Percentiles rank a stretch among this genome's conserved stretches.
These are phyloP conservation scores for Incumbomyces delicatus DNA, from an alignment of 2,329 filamentous ascomycete genomes.

Conservation along the genomic window DNA sequence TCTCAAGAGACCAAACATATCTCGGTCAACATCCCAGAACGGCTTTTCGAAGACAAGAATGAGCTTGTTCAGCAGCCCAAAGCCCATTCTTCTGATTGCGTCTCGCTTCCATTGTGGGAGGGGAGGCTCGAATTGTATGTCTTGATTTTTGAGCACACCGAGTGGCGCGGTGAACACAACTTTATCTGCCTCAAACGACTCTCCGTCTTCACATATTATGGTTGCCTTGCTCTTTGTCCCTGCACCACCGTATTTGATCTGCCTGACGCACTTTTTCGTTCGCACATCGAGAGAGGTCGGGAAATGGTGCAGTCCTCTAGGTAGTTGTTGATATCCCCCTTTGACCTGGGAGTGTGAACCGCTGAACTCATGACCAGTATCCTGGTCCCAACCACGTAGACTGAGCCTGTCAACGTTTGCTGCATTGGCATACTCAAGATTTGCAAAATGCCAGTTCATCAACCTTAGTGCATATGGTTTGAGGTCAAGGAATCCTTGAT, in stretches of 20 bases:
- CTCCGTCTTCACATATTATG: slow-evolving; percentile 69
- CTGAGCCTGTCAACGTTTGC: slow-evolving; percentile 79
- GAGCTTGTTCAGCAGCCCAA: slow-evolving; percentile 90
- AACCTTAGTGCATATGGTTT: slow-evolving; percentile 79
- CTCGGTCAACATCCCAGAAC: slow-evolving; percentile 82
- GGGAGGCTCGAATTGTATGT: slow-evolving; percentile 75
- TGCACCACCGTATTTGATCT: slow-evolving; percentile 54
- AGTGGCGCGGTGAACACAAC: slow-evolving; percentile 86
- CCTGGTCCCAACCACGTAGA: slow-evolving; percentile 88
- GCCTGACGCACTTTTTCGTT: slow-evolving; percentile 62
- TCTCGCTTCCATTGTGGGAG: slow-evolving; percentile 79
- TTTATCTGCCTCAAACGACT: slow-evolving; percentile 69
- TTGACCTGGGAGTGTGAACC: slow-evolving; percentile 87
- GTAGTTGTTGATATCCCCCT: slow-evolving; percentile 87
- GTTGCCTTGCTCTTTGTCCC: slow-evolving; percentile 40
- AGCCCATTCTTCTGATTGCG: slow-evolving; percentile 75
- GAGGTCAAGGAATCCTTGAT: slow-evolving; percentile 70
- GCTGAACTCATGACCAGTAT: slow-evolving; percentile 95
- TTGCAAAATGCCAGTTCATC: slow-evolving; percentile 97
- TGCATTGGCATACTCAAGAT: slow-evolving; percentile 95
- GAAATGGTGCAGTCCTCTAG: slow-evolving; percentile 71
- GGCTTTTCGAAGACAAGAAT: slow-evolving; percentile 77
- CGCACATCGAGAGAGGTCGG: slow-evolving; percentile 69
- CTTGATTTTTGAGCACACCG: slow-evolving; percentile 78
- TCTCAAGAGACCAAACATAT: slow-evolving; percentile 89